Percentiles rank a stretch among this genome's conserved stretches.
These are phyloP conservation scores for Vigna angularis DNA, from an alignment of 306 rosid genomes.

Conservation along the genomic window DNA sequence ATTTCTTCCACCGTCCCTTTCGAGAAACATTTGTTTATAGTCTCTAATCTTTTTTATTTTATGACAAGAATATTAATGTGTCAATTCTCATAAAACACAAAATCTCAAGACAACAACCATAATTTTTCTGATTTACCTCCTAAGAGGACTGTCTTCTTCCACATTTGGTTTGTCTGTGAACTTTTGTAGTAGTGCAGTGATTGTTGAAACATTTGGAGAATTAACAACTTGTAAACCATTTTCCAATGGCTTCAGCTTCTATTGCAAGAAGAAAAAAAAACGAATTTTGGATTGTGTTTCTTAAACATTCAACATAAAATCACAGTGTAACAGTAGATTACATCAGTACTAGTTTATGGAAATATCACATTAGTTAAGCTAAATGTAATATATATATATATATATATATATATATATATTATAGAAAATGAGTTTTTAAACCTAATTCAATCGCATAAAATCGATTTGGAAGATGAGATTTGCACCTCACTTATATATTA, in stretches of 20 bases:
- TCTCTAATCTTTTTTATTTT: constrained; percentile 15
- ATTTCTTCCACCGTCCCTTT: constrained; percentile 46
- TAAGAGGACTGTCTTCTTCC: constrained; percentile 23
- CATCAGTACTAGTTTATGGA: too few relatives aligned
- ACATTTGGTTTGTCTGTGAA: constrained; percentile 22
- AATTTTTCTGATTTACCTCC: constrained; percentile 4
- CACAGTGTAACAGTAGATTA: too few relatives aligned
- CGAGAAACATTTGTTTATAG: constrained; percentile 46
- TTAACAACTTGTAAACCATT: constrained; percentile 24
- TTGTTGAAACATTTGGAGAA: constrained; percentile 27
- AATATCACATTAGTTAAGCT: too few relatives aligned
- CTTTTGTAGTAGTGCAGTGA: constrained; percentile 2
- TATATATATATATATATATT: too few relatives aligned
- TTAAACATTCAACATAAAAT: too few relatives aligned
- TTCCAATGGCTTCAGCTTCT: constrained; percentile 45
- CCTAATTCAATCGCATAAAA: too few relatives aligned
- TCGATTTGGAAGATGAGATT: fast-evolving
- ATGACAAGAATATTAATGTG: neutral
- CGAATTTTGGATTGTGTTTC: too few relatives aligned
- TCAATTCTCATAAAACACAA: neutral
- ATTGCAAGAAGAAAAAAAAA: neutral
- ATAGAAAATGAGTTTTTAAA: too few relatives aligned
- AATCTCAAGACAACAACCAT: neutral
- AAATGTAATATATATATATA: too few relatives aligned
- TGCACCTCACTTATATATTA: too few relatives aligned